Evolutionary conservation across 1,284 basidiomycete genomes (phyloP).

Genomic region (Trametes hirsuta): DNA sequence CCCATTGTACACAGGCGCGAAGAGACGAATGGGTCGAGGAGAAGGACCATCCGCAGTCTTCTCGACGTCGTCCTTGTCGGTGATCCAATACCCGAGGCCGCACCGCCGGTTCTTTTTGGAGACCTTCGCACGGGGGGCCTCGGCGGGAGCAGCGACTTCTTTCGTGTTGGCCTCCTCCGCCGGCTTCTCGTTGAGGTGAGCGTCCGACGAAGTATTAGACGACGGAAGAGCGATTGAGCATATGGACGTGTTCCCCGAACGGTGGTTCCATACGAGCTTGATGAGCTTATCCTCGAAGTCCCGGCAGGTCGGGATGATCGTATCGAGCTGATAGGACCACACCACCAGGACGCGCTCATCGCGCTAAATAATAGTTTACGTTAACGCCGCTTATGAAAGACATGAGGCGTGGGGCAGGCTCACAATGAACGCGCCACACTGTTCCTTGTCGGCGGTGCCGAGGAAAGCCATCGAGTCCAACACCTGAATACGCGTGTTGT

Average conservation of each 20-base stretch:
- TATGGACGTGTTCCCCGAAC: conserved; percentile 42
- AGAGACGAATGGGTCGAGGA: conserved; percentile 62
- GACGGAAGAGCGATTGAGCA: conserved; percentile 34
- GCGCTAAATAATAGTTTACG: conserved; percentile 44
- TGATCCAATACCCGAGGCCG: conserved; percentile 43
- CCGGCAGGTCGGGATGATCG: conserved; percentile 62
- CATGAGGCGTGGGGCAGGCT: conserved; percentile 26
- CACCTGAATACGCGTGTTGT: conserved; percentile 65
- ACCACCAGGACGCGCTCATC: conserved; percentile 75
- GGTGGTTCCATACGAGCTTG: conserved; percentile 76
- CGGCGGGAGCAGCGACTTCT: conserved; percentile 33
- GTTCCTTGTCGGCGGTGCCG: conserved; percentile 76
- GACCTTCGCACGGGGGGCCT: conserved; percentile 34
- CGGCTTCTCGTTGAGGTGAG: conserved; percentile 51
- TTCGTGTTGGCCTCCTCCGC: conserved; percentile 25
- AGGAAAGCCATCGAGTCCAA: conserved; percentile 64
- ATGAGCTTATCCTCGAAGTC: conserved; percentile 81
- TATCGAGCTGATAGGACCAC: conserved; percentile 78
- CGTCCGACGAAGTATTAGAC: conserved; percentile 52
- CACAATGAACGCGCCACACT: conserved; percentile 84
- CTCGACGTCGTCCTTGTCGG: conserved; percentile 49
- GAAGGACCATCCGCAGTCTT: conserved; percentile 42
- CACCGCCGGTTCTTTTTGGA: conserved; percentile 33
- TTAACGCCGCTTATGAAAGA: neutral
- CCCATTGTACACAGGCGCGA: conserved; percentile 80